Evolutionary conservation across 2,329 filamentous ascomycete genomes (phyloP), one percentile per base, ranked within the genome.

Genomic region (Immersiporthe knoxdaviesiana): DNA sequence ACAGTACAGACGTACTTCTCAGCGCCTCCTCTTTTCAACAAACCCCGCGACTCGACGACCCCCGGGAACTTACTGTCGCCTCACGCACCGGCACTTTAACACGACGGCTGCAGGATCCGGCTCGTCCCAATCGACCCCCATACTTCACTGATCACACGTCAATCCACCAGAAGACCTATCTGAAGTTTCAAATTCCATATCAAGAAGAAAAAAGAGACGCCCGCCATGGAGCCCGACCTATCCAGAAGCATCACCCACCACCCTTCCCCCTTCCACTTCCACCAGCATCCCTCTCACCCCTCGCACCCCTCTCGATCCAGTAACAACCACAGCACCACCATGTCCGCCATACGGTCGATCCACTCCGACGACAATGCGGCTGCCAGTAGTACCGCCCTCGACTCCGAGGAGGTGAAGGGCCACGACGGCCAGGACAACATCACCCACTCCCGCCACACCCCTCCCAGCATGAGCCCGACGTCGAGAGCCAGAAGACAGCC

Each of bases 341-440:
- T 71, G 66, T 72, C 73, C 12, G 72, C 68, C 47, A 32, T 64
- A 8, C 70, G 66, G 27, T 61, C 68, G 11, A 58, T 64, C 16
- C 71, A 78, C 75, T 44, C 76, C 74, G 41, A 72, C 75, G 21
- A 75, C 77, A 12, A 72, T 70, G 18, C 63, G 41, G 76, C 79
- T 67, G 84, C 79, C 41, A 81, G 81, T 24, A 85, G 83, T 72
- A 85, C 84, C 8, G 82, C 79, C 68, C 77, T 85, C 63, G 83
- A 85, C 74, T 74, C 79, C 56, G 75, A 77, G 44, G 74, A 77
- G 7, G 72, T 74, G 21, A 71, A 75, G 5, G 79, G 81, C 4
- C 76, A 79, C 11, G 80, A 81, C 37, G 73, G 82, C 44, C 64
- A 39, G 5, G 65, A 67, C 7, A 63, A 63, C 39, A n/a, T n/a